Evolutionary conservation across 305 asterid species (phyloP), one percentile per base, ranked within the genome.

Genomic region (Solanum hybrid): DNA sequence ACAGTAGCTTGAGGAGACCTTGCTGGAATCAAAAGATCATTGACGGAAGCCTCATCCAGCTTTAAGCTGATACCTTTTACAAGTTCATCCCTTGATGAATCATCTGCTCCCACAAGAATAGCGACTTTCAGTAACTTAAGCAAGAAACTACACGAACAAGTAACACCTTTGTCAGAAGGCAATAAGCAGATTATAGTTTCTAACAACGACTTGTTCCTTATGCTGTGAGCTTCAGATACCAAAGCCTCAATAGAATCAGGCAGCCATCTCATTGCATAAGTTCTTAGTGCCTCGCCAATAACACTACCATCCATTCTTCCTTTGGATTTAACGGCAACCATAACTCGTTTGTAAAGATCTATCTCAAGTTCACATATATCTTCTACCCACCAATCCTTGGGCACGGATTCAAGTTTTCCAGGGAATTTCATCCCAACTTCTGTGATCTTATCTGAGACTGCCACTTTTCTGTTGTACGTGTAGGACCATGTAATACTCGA

Each of bases 321-420:
- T 88, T 95, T 96, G 2, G 96, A 91, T 92, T 97, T 97, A 88
- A 97, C 92, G 0, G 98, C 92, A 78, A 96, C 87, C 98, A 97
- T 95, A 69, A 97, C 98, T 90, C 93, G 93, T 91, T 94, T 96
- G 94, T 92, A 97, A 60, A 94, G 92, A 90, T 96, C 98, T 85
- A 97, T 93, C 86, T 97, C 98, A 90, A 97, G 87, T 42, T 96
- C 98, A 64, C 98, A 97, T 88, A 95, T 91, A 90, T 96, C 99
- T 92, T 96, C 98, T 13, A 94, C 89, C 99, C 99, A 96, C 99
- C 99, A 96, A 88, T 95, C 99, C 91, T 89, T 95, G 2, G 98
- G 96, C 89, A 95, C 93, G 1, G 92, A 81, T 27, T 91, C 95
- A 19, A 66, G 35, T 89, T 91, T 94, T 64, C 89, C 93, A 0